Base-by-base conservation (phyloP, 805 yeast species). In the Saturnispora zaruensis region DNA sequence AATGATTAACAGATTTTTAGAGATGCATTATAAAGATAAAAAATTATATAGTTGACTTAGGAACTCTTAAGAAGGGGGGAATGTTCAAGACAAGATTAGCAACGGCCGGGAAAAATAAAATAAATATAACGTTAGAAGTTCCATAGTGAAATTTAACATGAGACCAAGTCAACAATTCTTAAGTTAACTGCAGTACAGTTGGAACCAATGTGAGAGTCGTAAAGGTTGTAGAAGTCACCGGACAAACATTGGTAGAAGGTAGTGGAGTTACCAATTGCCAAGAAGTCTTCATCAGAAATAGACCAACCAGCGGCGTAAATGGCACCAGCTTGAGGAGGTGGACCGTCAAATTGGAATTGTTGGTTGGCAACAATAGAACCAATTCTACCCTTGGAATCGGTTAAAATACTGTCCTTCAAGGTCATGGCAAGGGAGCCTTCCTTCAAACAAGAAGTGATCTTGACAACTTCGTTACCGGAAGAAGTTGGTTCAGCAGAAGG, bases 291-390 rank as follows among this genome's bases (percentile, higher is more conserved):
- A 42, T 64, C 60, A 46, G 73, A 64, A 53, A 74, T 66, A 41
- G 77, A 68, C 78, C 78, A 73, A 51, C 78, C 77, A 45, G 73
- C 76, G 57, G 78, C 78, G 55, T 73, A 70, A 51, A 72, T 71
- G 45, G 77, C 71, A 66, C 78, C 78, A 51, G 77, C 82, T 68
- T 78, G 82, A 52, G 82, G 82, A 65, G 81, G 81, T 45, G 81
- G 81, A 61, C 82, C 82, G 61, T 78, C 82, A 57, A 78, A 78
- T 68, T 78, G 82, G 76, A 78, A 77, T 67, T 78, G 82, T 69
- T 78, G 71, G 76, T 76, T 76, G 52, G 81, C 79, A 55, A 77
- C 81, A 65, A 77, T 76, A 41, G 81, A 75, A 57, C 81, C 81
- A 55, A 77, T 66, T 73, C 81, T 74, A 53, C 78, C 78, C 46